Evolutionary conservation across 148 eudicot genomes (phyloP).

Genomic region (Arctostaphylos glauca): DNA sequence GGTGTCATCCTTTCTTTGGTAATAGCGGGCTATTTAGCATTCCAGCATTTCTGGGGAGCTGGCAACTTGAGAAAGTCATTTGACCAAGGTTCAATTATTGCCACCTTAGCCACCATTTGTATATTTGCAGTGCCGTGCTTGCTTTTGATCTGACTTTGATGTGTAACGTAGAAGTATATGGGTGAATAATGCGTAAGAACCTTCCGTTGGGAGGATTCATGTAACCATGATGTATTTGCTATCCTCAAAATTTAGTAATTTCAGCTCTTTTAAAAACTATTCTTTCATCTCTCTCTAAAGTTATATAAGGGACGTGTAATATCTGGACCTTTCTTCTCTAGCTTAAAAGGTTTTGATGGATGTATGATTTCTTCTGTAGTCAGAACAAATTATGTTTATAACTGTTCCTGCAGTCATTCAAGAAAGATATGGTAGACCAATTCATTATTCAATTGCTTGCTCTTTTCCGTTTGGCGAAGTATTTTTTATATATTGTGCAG

Average conservation of each 20-base stretch:
- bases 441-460: neutral
- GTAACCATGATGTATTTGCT: no score
- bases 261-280: no score
- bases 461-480: neutral
- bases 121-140: slow-evolving; percentile 50
- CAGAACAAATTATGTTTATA: neutral
- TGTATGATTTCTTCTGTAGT: slow-evolving; percentile 6
- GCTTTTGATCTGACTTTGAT: slow-evolving; percentile 45
- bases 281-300: neutral
- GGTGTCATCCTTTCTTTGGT: slow-evolving; percentile 61
- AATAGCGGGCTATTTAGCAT: slow-evolving; percentile 73
- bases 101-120: slow-evolving; percentile 65
- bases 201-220: no score
- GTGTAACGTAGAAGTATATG: neutral
- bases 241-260: no score
- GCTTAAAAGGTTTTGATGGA: neutral
- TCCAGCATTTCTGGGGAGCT: slow-evolving; percentile 69
- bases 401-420: neutral
- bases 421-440: neutral
- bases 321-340: neutral
- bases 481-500: neutral
- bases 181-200: no score
- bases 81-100: slow-evolving; percentile 70
- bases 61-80: slow-evolving; percentile 75
- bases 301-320: neutral